phyloP scores from a whole-genome alignment of 1,284 basidiomycete species.

The Boletellus sp. region DNA sequence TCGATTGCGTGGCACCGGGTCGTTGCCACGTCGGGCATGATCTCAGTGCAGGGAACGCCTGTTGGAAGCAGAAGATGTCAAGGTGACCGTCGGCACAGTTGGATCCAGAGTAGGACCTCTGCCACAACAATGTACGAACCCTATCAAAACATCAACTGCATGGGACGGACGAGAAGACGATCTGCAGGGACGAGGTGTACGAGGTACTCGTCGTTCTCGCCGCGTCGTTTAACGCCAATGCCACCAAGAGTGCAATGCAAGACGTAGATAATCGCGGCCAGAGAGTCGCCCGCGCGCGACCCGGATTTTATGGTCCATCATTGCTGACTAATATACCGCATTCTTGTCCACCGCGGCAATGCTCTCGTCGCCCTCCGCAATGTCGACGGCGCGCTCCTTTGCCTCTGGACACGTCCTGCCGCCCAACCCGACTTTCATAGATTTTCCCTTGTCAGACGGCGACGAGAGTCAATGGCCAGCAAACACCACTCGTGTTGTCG shows the following conservation, averaged over 20 bases:
- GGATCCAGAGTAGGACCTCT: no score
- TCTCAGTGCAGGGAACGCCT: slow-evolving; percentile 17
- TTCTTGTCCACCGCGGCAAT: not conserved
- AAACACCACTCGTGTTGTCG: slow-evolving; percentile 51
- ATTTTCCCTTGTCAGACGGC: slow-evolving; percentile 63
- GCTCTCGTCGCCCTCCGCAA: slow-evolving; percentile 11
- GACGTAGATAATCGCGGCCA: slow-evolving; percentile 65
- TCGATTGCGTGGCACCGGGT: slow-evolving; percentile 21
- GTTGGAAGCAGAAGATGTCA: slow-evolving; percentile 20
- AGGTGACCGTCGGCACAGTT: slow-evolving; percentile 10
- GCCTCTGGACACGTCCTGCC: slow-evolving; percentile 41
- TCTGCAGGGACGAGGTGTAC: slow-evolving; percentile 45
- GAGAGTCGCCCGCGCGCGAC: not conserved
- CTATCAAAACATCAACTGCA: slow-evolving; percentile 57
- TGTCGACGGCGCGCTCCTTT: slow-evolving; percentile 37
- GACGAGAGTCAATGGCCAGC: slow-evolving; percentile 48
- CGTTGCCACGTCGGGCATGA: slow-evolving; percentile 18
- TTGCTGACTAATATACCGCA: slow-evolving; percentile 9
- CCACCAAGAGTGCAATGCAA: slow-evolving; percentile 39
- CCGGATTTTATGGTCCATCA: slow-evolving; percentile 4
- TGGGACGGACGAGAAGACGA: slow-evolving; percentile 43
- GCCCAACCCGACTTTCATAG: slow-evolving; percentile 49
- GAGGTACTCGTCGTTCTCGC: slow-evolving; percentile 43
- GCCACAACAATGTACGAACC: slow-evolving; percentile 39
- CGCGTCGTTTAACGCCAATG: slow-evolving; percentile 66